These are phyloP conservation scores for Xylariaceae sp. DNA, from an alignment of 2,329 filamentous ascomycete genomes.

Conservation along the genomic window DNA sequence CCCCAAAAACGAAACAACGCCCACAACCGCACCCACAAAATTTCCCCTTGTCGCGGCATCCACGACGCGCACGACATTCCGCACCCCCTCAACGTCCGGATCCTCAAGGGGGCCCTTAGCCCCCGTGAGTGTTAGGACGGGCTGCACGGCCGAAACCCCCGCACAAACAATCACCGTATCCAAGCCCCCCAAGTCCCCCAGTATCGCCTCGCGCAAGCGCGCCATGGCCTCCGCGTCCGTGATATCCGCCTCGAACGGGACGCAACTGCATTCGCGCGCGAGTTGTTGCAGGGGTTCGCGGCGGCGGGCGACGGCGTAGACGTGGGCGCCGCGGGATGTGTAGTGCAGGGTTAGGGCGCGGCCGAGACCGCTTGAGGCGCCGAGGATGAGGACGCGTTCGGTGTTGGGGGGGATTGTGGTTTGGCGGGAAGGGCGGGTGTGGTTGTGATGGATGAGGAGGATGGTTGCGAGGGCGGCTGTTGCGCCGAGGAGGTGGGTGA, in stretches of 20 bases:
- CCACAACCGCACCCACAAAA: slow-evolving; percentile 30
- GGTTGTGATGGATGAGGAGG: slow-evolving; percentile 12
- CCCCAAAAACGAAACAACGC: slow-evolving; percentile 30
- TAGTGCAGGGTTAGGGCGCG: slow-evolving; percentile 28
- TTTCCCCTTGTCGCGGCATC: slow-evolving; percentile 29
- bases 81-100: slow-evolving; percentile 22
- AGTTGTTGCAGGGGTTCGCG: slow-evolving; percentile 25
- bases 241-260: slow-evolving; percentile 29
- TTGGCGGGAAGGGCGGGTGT: slow-evolving; percentile 7
- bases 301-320: slow-evolving; percentile 32
- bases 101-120: slow-evolving; percentile 13
- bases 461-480: slow-evolving; percentile 14
- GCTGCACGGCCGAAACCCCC: slow-evolving; percentile 33
- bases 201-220: slow-evolving; percentile 24
- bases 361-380: slow-evolving; percentile 34
- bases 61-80: slow-evolving; percentile 24
- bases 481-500: slow-evolving; percentile 5
- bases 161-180: slow-evolving; percentile 33
- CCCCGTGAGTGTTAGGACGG: slow-evolving; percentile 30
- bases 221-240: slow-evolving; percentile 28
- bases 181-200: slow-evolving; percentile 28
- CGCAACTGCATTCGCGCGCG: slow-evolving; percentile 29
- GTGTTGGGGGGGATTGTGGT: neutral
- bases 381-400: slow-evolving; percentile 33
- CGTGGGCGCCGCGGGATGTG: slow-evolving; percentile 26